Evolutionary conservation across 2,329 filamentous ascomycete genomes (phyloP).

Genomic region (Penicillium sp.): DNA sequence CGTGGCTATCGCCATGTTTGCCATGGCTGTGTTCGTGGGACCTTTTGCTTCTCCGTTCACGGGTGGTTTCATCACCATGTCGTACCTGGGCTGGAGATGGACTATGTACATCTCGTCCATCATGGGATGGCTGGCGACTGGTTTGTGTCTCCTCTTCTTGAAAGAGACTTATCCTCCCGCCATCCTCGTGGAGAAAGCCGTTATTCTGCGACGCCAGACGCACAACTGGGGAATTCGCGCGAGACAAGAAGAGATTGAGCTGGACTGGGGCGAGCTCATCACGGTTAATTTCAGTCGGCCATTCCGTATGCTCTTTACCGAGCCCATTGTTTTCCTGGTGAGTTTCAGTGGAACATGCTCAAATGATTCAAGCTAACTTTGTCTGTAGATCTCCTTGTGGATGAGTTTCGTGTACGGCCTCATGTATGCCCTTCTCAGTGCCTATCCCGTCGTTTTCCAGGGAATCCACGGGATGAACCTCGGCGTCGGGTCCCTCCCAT

Average conservation of each 20-base stretch:
- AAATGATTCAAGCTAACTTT: not conserved
- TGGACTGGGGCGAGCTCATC: constrained; percentile 51
- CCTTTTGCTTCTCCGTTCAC: constrained; percentile 52
- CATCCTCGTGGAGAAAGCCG: constrained; percentile 41
- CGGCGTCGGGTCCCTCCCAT: constrained; percentile 32
- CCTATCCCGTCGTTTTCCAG: constrained; percentile 32
- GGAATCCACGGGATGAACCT: constrained; percentile 33
- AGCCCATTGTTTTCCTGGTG: constrained; percentile 41
- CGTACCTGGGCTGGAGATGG: constrained; percentile 53
- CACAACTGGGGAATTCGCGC: constrained; percentile 62
- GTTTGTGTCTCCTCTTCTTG: constrained; percentile 43
- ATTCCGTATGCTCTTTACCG: constrained; percentile 41
- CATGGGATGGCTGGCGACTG: constrained; percentile 53
- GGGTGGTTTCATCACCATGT: constrained; percentile 53
- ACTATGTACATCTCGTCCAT: constrained; percentile 53
- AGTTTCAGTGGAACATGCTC: not conserved
- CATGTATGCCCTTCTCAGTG: constrained; percentile 32
- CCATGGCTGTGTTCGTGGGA: constrained; percentile 51
- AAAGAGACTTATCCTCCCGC: constrained; percentile 56
- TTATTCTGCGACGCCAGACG: constrained; percentile 53
- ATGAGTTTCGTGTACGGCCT: constrained; percentile 37
- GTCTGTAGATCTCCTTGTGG: constrained; percentile 26
- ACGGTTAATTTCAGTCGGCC: constrained; percentile 50
- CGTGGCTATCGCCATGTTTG: constrained; percentile 50
- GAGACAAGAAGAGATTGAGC: constrained; percentile 53